phyloP scores from a whole-genome alignment of 2,329 filamentous ascomycete genomes.

The Septoria linicola region DNA sequence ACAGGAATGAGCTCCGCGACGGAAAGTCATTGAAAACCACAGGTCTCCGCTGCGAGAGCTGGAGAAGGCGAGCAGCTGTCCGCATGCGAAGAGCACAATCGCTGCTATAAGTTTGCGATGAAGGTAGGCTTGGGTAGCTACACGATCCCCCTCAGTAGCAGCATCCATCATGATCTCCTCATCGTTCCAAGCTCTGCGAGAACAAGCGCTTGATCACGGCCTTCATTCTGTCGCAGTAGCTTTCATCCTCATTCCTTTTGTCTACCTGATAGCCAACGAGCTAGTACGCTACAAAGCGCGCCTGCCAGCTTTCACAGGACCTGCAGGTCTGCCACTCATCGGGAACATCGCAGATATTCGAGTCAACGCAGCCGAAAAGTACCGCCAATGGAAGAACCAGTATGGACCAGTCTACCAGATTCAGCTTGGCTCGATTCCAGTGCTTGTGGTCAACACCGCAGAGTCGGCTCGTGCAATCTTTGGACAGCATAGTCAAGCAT shows the following conservation, averaged over 20 bases:
- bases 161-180: slow-evolving; percentile 8
- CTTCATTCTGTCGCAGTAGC: slow-evolving; percentile 6
- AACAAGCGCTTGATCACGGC: slow-evolving; percentile 6
- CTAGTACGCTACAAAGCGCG: slow-evolving; percentile 34
- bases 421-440: slow-evolving; percentile 47
- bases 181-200: slow-evolving; percentile 5
- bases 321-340: slow-evolving; percentile 42
- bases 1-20: too few relatives aligned
- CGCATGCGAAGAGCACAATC: too few relatives aligned
- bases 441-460: slow-evolving; percentile 47
- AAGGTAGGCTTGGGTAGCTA: too few relatives aligned
- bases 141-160: too few relatives aligned
- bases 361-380: slow-evolving; percentile 45
- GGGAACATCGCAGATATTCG: slow-evolving; percentile 47
- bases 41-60: too few relatives aligned
- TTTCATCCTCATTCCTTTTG: slow-evolving; percentile 35
- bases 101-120: too few relatives aligned
- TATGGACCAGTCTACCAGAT: slow-evolving; percentile 49
- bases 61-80: not conserved
- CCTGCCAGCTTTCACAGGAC: slow-evolving; percentile 42
- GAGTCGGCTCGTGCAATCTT: slow-evolving; percentile 45
- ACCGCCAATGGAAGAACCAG: slow-evolving; percentile 44
- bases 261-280: slow-evolving; percentile 42
- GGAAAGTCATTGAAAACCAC: too few relatives aligned
- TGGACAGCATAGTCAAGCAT: slow-evolving; percentile 43